Base-by-base conservation (phyloP, 768 basidiomycete genomes). In the Kwoniella mangroviensis region DNA sequence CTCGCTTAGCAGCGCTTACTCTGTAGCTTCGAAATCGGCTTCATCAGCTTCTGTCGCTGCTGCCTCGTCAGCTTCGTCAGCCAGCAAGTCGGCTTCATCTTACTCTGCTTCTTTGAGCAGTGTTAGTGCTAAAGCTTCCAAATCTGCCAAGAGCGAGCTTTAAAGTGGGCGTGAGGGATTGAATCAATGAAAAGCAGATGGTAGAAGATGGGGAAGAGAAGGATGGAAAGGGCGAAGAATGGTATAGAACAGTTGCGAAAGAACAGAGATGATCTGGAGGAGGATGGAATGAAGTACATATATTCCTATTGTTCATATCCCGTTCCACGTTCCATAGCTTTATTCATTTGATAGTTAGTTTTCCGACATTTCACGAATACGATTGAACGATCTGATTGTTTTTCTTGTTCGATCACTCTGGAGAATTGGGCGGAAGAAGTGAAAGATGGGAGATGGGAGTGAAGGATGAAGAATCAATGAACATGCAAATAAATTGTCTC, bases 81-180 rank as follows among this genome's bases (percentile, higher is more conserved):
- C 75, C 22, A 68, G 74, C 59, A 73, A 73, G 13, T 72, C 72
- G 24, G 79, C 81, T 56, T 70, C 70, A 58, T 72, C 71, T 15
- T 79, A 82, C 69, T 76, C 74, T 53, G 68, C 75, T 58, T 75
- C 72, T 49, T 73, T 82, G 64, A 75, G 77, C 75, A 75, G 73
- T 52, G 73, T 81, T 24, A 73, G 71, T 19, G 81, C 78, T 56
- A 75, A 74, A 52, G 80, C 81, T 24, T 75, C 73, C 69, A 71
- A 74, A 66, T 74, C 69, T 40, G 81, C 78, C 65, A 81, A 83
- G 79, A 73, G 69, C 61, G 82, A 83, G 73, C 72, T 83, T 42
- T 83, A 79, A 70, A 26, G 41, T 4, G 24, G 24, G 34, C 12
- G n/a, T n/a, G n/a, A n/a, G n/a, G n/a, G n/a, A n/a, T n/a, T n/a